These are phyloP conservation scores for Microdochium nivale DNA, from an alignment of 2,329 filamentous ascomycete species.

Conservation along the genomic window DNA sequence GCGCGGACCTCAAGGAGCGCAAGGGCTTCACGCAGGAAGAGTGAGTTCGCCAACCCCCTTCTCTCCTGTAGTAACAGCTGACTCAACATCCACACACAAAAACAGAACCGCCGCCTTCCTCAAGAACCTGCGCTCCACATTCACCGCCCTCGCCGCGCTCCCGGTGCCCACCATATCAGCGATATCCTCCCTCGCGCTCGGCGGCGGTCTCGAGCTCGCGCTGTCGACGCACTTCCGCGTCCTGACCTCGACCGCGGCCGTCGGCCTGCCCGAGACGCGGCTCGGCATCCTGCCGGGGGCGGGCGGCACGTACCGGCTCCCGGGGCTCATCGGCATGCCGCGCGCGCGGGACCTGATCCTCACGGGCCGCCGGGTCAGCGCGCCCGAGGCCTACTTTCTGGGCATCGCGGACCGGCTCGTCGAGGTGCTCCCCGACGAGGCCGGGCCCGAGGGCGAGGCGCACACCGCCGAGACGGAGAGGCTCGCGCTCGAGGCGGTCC, in stretches of 20 bases:
- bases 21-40: slow-evolving; percentile 67
- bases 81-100: not conserved
- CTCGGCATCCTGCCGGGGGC: slow-evolving; percentile 93
- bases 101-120: slow-evolving; percentile 74
- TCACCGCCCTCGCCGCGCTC: slow-evolving; percentile 63
- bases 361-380: slow-evolving; percentile 78
- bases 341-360: slow-evolving; percentile 86
- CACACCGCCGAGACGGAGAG: slow-evolving; percentile 22
- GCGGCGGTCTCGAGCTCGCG: slow-evolving; percentile 88
- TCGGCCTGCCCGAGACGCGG: slow-evolving; percentile 85
- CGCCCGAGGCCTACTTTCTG: slow-evolving; percentile 81
- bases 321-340: slow-evolving; percentile 66
- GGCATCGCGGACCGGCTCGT: slow-evolving; percentile 87
- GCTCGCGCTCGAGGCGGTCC: slow-evolving; percentile 31
- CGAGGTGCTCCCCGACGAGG: slow-evolving; percentile 57
- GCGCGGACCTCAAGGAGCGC: slow-evolving; percentile 88
- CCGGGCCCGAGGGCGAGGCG: slow-evolving; percentile 31
- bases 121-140: slow-evolving; percentile 63
- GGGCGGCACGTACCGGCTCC: slow-evolving; percentile 84
- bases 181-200: slow-evolving; percentile 77
- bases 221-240: slow-evolving; percentile 85
- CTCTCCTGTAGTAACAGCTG: not conserved
- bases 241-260: slow-evolving; percentile 65
- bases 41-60: slow-evolving; percentile 36
- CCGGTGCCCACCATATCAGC: slow-evolving; percentile 87